Conservation (phyloP, 805 yeast genomes). For the Vanderwaltozyma polyspora region DNA sequence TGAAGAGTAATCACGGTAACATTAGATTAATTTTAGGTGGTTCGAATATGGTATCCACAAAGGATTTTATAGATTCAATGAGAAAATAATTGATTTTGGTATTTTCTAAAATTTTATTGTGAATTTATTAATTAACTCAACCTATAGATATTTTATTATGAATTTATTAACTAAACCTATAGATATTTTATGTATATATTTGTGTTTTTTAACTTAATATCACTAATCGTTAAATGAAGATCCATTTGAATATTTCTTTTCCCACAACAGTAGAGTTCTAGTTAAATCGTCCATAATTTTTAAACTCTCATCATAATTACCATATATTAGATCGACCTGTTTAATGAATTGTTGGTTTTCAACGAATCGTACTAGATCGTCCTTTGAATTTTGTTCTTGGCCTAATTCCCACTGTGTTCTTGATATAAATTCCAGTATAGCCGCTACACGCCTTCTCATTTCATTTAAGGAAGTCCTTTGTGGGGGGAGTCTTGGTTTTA, state of each 20-base stretch:
- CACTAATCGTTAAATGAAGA: neutral
- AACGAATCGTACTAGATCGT: slow-evolving; percentile 36
- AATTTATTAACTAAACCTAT: neutral
- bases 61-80: slow-evolving; percentile 26
- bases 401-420: slow-evolving; percentile 77
- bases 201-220: neutral
- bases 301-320: slow-evolving; percentile 49
- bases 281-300: slow-evolving; percentile 63
- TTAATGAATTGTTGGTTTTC: slow-evolving; percentile 31
- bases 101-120: too few species aligned
- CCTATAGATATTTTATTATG: too few species aligned
- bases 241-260: slow-evolving; percentile 41
- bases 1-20: slow-evolving; percentile 31
- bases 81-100: slow-evolving; percentile 1
- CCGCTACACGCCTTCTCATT: slow-evolving; percentile 78
- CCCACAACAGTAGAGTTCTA: slow-evolving; percentile 65
- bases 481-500: slow-evolving; percentile 76
- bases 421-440: slow-evolving; percentile 83
- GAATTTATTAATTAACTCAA: too few species aligned
- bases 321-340: slow-evolving; percentile 33
- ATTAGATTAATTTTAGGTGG: slow-evolving; percentile 77
- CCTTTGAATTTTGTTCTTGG: slow-evolving; percentile 54
- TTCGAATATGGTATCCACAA: slow-evolving; percentile 43
- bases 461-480: slow-evolving; percentile 66
- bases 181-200: slow-evolving; percentile 1